phyloP scores from a whole-genome alignment of 169 alveolate genomes.

The Cryptosporidium canis region DNA sequence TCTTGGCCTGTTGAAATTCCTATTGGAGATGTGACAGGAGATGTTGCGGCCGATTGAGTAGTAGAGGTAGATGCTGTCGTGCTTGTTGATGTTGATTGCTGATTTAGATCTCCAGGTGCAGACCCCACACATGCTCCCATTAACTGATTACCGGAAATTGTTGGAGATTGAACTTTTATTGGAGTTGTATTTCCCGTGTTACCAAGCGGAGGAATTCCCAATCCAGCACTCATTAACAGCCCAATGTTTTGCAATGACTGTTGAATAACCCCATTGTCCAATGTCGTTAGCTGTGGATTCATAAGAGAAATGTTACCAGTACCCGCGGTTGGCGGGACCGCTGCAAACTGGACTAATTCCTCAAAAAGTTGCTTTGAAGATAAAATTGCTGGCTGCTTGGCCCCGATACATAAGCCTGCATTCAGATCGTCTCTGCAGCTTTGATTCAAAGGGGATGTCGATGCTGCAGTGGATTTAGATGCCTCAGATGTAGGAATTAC shows the following conservation, averaged over 20 bases:
- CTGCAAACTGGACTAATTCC: conserved; percentile 42
- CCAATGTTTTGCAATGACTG: conserved; percentile 44
- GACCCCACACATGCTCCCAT: neutral
- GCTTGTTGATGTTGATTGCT: neutral
- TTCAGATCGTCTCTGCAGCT: neutral
- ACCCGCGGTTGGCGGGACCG: conserved; percentile 3
- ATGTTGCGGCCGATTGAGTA: neutral
- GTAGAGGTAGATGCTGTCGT: neutral
- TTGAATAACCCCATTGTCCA: conserved; percentile 35
- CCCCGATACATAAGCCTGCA: neutral
- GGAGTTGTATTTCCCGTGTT: neutral
- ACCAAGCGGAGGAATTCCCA: neutral
- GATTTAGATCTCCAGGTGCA: neutral
- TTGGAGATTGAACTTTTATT: conserved; percentile 25
- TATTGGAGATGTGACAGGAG: conserved; percentile 30
- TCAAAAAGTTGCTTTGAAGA: conserved; percentile 39
- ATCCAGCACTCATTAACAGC: conserved; percentile 14
- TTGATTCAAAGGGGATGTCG: conserved; percentile 32
- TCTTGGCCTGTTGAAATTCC: neutral
- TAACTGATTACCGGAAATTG: neutral
- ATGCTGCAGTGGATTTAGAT: conserved; percentile 58
- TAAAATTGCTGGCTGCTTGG: neutral
- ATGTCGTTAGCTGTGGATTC: conserved; percentile 3
- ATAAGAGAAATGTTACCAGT: neutral
- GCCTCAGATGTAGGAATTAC: conserved; percentile 25